Evolutionary conservation across 2,329 filamentous ascomycete species (phyloP).

Genomic region (Calonectria naviculata): DNA sequence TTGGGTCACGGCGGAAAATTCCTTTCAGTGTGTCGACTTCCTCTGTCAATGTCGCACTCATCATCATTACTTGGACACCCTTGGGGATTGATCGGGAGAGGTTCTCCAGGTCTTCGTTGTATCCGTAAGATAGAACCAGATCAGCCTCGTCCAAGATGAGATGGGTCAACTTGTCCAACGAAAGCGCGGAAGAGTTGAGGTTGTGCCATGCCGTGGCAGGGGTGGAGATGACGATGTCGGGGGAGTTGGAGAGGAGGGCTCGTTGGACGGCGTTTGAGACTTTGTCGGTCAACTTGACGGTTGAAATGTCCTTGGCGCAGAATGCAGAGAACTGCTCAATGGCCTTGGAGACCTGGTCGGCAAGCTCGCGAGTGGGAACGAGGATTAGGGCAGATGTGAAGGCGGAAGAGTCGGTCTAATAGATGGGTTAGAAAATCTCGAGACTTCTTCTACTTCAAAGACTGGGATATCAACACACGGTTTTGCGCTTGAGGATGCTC

Average conservation of each 20-base stretch:
- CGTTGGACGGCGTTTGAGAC: slow-evolving; percentile 90
- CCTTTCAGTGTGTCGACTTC: slow-evolving; percentile 89
- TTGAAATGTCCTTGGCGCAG: slow-evolving; percentile 84
- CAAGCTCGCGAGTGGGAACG: slow-evolving; percentile 93
- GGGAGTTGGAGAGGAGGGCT: slow-evolving; percentile 84
- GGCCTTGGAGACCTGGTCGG: slow-evolving; percentile 86
- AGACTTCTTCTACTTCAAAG: background rate
- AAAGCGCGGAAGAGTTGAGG: slow-evolving; percentile 72
- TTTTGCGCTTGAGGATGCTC: slow-evolving; percentile 82
- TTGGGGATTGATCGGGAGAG: slow-evolving; percentile 83
- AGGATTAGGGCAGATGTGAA: slow-evolving; percentile 84
- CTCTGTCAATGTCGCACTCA: slow-evolving; percentile 90
- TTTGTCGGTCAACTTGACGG: slow-evolving; percentile 90
- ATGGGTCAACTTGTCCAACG: slow-evolving; percentile 76
- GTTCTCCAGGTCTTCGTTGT: slow-evolving; percentile 88
- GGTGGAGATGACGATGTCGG: slow-evolving; percentile 92
- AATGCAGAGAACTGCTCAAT: slow-evolving; percentile 83
- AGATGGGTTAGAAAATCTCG: slow-evolving; percentile 15
- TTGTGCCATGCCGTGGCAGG: slow-evolving; percentile 86
- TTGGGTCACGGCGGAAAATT: slow-evolving; percentile 86
- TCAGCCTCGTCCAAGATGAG: slow-evolving; percentile 96
- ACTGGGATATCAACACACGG: slow-evolving; percentile 53
- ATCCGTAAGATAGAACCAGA: slow-evolving; percentile 91
- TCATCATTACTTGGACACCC: slow-evolving; percentile 89
- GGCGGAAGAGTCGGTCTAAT: slow-evolving; percentile 60